Conservation (phyloP, 768 basidiomycete genomes). For the Podaxis rugospora region DNA sequence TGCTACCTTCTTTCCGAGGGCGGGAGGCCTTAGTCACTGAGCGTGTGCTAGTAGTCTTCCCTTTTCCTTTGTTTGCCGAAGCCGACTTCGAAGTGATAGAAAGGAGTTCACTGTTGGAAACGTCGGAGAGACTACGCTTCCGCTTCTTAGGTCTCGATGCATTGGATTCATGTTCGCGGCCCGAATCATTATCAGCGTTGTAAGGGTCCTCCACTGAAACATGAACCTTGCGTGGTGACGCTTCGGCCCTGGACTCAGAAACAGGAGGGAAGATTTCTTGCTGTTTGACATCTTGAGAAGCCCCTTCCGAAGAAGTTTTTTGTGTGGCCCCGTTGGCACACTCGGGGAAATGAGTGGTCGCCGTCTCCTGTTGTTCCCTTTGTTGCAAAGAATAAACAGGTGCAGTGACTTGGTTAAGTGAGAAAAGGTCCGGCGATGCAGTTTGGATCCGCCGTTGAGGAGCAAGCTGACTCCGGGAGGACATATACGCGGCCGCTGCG, state of each 20-base stretch:
- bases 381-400: neutral
- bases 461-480: too few relatives aligned
- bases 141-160: neutral
- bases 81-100: conserved; percentile 18
- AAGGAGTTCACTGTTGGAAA: neutral
- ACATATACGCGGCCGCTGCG: neutral
- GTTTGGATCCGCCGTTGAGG: neutral
- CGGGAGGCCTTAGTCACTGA: conserved; percentile 2
- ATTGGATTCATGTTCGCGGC: neutral
- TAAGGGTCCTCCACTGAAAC: conserved; percentile 9
- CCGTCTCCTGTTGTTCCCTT: neutral
- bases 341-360: neutral
- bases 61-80: conserved; percentile 31
- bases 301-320: neutral
- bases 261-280: neutral
- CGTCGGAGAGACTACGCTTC: conserved; percentile 9
- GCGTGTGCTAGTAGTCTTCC: conserved; percentile 19
- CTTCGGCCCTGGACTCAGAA: neutral
- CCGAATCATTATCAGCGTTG: conserved; percentile 9
- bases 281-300: neutral
- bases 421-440: neutral
- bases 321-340: neutral
- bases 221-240: neutral
- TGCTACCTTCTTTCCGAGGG: conserved; percentile 8
- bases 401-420: neutral